Base-by-base conservation (phyloP, 1,284 basidiomycete genomes). In the Cryptococcus maquisensis region DNA sequence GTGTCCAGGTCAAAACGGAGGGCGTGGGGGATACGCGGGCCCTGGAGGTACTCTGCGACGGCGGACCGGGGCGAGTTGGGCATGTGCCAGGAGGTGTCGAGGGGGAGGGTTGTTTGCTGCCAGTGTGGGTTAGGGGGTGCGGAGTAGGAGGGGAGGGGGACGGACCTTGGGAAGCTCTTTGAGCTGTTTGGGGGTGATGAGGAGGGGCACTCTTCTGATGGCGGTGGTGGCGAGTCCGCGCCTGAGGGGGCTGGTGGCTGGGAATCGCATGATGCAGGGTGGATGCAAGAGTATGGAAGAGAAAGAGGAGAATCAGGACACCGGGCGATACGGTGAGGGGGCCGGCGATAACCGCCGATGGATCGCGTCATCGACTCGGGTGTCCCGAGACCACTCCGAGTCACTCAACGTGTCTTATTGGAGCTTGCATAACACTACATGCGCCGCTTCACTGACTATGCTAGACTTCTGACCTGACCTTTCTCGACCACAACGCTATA, bases 1-100 rank as follows among this genome's bases (percentile, higher is more conserved):
- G 84, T 80, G 73, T 95, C 94, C 37, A 97, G 80, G 72, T 96
- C 87, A 65, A 94, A 82, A 67, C 87, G 90, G 28, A 81, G 83
- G 0, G 92, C 85, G 6, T 81, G 80, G 5, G 87, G 88, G 36
- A 98, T 82, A 38, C 87, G 83, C 1, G 75, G 75, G 24, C 74
- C 73, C 4, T 63, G 55, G 28, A 68, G 64, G 57, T 68, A 77
- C 60, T 77, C 75, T 16, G 64, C 63, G 5, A 63, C 50, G 0
- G 71, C 58, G 16, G 72, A 70, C 16, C 75, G 68, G n/a, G 65
- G 51, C 5, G 69, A 71, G 52, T 72, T 73, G 54, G 74, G 74
- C 74, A 77, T 76, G 57, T 76, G 74, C 75, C 75, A 77, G 47
- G 74, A 72, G 2, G 67, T 68, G 52, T 77, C 75, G 42, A 77